Percentiles rank a stretch among this genome's conserved stretches.
Conservation (phyloP, 1,284 basidiomycete genomes). For the Boletus semigastroideus region DNA sequence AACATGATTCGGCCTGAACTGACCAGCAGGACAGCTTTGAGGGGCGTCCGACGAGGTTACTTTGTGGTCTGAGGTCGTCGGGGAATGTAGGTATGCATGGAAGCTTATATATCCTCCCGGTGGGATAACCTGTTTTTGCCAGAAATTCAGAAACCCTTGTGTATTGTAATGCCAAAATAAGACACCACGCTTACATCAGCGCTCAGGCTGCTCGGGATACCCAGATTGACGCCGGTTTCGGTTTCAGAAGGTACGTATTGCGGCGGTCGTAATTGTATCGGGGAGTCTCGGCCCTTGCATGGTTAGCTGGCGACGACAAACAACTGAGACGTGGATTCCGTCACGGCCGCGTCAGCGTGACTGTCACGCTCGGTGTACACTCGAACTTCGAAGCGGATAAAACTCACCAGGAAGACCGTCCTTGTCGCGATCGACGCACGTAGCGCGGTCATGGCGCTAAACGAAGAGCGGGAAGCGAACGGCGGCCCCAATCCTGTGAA, state of each 20-base stretch:
- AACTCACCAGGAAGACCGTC: not conserved
- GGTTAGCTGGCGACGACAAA: too few species aligned
- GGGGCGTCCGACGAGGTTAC: constrained; percentile 1
- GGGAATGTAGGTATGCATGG: constrained; percentile 14
- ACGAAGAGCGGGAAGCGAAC: not conserved
- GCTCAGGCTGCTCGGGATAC: not conserved
- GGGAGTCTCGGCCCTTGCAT: not conserved
- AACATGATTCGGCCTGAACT: constrained; percentile 13
- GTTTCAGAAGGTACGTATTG: not conserved
- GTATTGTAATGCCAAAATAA: not conserved
- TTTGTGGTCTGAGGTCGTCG: constrained; percentile 12
- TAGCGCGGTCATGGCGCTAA: not conserved
- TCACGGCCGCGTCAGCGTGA: not conserved
- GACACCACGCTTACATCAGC: not conserved
- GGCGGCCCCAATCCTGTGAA: not conserved
- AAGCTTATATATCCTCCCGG: constrained; percentile 29
- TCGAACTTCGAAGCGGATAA: too few species aligned
- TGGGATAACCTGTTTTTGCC: constrained; percentile 18
- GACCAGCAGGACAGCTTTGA: constrained; percentile 2
- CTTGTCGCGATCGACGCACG: not conserved
- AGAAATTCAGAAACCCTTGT: not conserved
- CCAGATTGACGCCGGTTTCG: not conserved
- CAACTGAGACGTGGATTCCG: too few species aligned
- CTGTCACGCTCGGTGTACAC: not conserved
- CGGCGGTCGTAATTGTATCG: not conserved